Evolutionary conservation across 2,329 filamentous ascomycete species (phyloP), one percentile per base, ranked within the genome.

Genomic region (Metarhizium humberi): DNA sequence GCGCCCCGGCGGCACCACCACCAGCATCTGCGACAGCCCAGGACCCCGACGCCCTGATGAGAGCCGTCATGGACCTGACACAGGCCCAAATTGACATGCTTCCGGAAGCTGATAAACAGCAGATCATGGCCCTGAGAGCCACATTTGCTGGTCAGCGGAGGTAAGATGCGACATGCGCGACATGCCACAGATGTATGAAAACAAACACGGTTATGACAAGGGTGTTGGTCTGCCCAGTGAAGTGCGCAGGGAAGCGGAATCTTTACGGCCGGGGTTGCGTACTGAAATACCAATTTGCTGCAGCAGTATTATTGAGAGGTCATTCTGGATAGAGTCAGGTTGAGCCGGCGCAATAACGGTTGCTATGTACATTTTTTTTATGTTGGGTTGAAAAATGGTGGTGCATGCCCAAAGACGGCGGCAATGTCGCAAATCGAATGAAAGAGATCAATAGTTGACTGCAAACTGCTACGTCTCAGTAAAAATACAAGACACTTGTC

Each of bases 51-150:
- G 83, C 85, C 47, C 78, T 96, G 54, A 85, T 96, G 68, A 82
- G 87, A 59, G 88, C 91, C 63, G 87, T 96, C 50, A 78, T 96
- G 75, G 82, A 80, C 54, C 84, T 96, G 74, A 82, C 90, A 2
- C 87, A 89, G 64, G 80, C 88, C 56, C 83, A 89, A 55, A 91
- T 97, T 62, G 87, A 92, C 67, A 81, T 84, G 65, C 75, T 96
- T 51, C 84, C 87, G 6, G 87, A 90, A 42, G 80, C 82, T 20
- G 86, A 94, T 65, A 79, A 87, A 54, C 81, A 82, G 58, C 90
- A 96, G 69, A 86, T 97, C 55, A 80, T 96, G 74, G 78, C 85
- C 42, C 74, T 96, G 55, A 79, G 90, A 54, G 84, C 86, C 60
- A 78, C 81, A 55, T 78, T 89, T 62, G 75, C 76, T 57, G 66